Percentiles rank a stretch among this genome's conserved stretches.
phyloP scores from a whole-genome alignment of 495 filamentous ascomycete species.

The Patellaria atrata region DNA sequence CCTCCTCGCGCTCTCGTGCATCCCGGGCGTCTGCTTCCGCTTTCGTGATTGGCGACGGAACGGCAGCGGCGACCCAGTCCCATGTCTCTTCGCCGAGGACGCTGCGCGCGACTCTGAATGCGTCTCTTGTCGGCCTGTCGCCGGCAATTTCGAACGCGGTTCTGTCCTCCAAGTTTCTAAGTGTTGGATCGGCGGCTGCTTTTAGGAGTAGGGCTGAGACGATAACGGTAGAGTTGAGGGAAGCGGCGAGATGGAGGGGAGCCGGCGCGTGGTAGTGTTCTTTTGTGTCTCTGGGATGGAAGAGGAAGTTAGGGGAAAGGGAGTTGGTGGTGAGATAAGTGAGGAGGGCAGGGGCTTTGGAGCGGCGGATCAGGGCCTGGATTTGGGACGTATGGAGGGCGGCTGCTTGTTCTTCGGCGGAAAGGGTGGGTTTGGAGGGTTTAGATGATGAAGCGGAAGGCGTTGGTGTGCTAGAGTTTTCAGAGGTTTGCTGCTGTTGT shows the following conservation, averaged over 20 bases:
- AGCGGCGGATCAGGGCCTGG: slow-evolving; percentile 74
- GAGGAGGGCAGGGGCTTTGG: slow-evolving; percentile 73
- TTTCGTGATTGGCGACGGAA: slow-evolving; percentile 55
- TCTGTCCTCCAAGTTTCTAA: slow-evolving; percentile 49
- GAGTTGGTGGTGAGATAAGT: slow-evolving; percentile 65
- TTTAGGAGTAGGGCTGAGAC: slow-evolving; percentile 65
- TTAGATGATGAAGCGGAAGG: slow-evolving; percentile 21
- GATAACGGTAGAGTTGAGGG: slow-evolving; percentile 56
- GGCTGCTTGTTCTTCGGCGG: slow-evolving; percentile 69
- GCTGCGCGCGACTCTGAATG: slow-evolving; percentile 74
- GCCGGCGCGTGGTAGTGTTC: slow-evolving; percentile 77
- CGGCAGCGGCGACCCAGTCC: slow-evolving; percentile 64
- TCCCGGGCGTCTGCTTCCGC: slow-evolving; percentile 52
- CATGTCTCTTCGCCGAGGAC: slow-evolving; percentile 63
- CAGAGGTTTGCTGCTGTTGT: slow-evolving; percentile 24
- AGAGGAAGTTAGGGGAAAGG: slow-evolving; percentile 52
- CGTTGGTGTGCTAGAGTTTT: slow-evolving; percentile 8
- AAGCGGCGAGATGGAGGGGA: slow-evolving; percentile 71
- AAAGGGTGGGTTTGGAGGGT: slow-evolving; percentile 34
- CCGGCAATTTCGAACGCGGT: slow-evolving; percentile 78
- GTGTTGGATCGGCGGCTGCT: slow-evolving; percentile 57
- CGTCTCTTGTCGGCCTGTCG: slow-evolving; percentile 74
- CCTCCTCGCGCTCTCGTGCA: slow-evolving; percentile 37
- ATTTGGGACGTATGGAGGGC: slow-evolving; percentile 74
- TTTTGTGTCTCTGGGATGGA: slow-evolving; percentile 51